These are phyloP conservation scores for Candida arabinofermentans DNA, from an alignment of 805 yeast species.

Conservation along the genomic window DNA sequence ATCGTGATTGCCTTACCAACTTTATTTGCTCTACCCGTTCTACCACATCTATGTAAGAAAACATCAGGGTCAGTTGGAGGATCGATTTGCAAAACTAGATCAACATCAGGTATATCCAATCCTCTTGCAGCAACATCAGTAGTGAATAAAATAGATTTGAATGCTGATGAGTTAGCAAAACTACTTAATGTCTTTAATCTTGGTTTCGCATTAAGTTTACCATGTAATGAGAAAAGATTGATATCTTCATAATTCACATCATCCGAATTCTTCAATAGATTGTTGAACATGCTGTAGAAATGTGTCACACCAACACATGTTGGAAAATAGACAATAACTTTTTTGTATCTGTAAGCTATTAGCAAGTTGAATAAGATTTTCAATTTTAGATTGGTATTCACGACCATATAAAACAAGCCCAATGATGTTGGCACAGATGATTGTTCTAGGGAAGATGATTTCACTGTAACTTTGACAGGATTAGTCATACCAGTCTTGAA, in stretches of 20 bases:
- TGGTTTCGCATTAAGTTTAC: conserved; percentile 79
- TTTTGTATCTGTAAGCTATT: conserved; percentile 54
- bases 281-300: conserved; percentile 56
- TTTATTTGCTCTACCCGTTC: conserved; percentile 91
- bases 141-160: conserved; percentile 68
- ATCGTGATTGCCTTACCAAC: conserved; percentile 76
- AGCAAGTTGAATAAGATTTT: conserved; percentile 53
- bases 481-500: conserved; percentile 89
- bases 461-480: conserved; percentile 84
- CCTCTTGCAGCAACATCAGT: conserved; percentile 99
- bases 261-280: conserved; percentile 31
- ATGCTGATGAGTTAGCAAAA: conserved; percentile 47
- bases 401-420: conserved; percentile 54
- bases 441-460: conserved; percentile 37
- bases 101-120: conserved; percentile 91
- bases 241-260: conserved; percentile 12
- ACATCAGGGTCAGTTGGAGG: conserved; percentile 93
- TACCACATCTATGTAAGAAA: conserved; percentile 89
- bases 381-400: conserved; percentile 59
- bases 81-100: conserved; percentile 87
- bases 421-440: conserved; percentile 60
- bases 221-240: conserved; percentile 75
- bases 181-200: conserved; percentile 66
- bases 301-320: conserved; percentile 82
- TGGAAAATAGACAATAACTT: conserved; percentile 88